Percentiles rank a stretch among this genome's conserved stretches.
Conservation (phyloP, 495 filamentous ascomycete genomes). For the Poronia punctata region DNA sequence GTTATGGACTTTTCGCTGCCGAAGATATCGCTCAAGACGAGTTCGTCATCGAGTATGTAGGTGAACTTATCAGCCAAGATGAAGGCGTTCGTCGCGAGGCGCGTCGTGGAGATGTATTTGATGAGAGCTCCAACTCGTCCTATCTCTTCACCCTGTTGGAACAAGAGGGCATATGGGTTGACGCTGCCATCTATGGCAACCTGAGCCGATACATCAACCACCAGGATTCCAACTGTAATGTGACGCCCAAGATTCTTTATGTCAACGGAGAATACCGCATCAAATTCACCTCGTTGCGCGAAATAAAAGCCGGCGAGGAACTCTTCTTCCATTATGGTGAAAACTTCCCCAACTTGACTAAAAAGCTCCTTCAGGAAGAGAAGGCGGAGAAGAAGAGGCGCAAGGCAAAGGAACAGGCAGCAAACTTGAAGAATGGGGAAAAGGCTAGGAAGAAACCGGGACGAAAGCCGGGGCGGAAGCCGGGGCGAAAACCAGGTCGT, state of each 20-base stretch:
- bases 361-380: slow-evolving; percentile 39
- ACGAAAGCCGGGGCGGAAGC: slow-evolving; percentile 24
- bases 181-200: slow-evolving; percentile 47
- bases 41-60: slow-evolving; percentile 66
- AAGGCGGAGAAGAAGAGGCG: slow-evolving; percentile 32
- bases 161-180: slow-evolving; percentile 44
- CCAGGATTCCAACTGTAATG: slow-evolving; percentile 43
- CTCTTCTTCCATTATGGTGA: slow-evolving; percentile 65
- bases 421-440: slow-evolving; percentile 13
- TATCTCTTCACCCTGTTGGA: slow-evolving; percentile 62
- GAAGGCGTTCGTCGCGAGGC: slow-evolving; percentile 53
- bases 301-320: slow-evolving; percentile 58
- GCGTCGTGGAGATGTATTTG: slow-evolving; percentile 55
- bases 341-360: slow-evolving; percentile 43
- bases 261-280: slow-evolving; percentile 63
- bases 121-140: slow-evolving; percentile 51
- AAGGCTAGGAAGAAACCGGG: slow-evolving; percentile 26
- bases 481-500: slow-evolving; percentile 22
- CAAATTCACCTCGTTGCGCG: slow-evolving; percentile 53
- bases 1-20: slow-evolving; percentile 59
- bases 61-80: slow-evolving; percentile 57
- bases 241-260: slow-evolving; percentile 51
- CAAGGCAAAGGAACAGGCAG: slow-evolving; percentile 24
- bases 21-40: slow-evolving; percentile 53
- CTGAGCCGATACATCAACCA: slow-evolving; percentile 66